Evolutionary conservation across 176 grass and related monocot genomes (phyloP), one percentile per base, ranked within the genome.

Genomic region (Avena eriantha): DNA sequence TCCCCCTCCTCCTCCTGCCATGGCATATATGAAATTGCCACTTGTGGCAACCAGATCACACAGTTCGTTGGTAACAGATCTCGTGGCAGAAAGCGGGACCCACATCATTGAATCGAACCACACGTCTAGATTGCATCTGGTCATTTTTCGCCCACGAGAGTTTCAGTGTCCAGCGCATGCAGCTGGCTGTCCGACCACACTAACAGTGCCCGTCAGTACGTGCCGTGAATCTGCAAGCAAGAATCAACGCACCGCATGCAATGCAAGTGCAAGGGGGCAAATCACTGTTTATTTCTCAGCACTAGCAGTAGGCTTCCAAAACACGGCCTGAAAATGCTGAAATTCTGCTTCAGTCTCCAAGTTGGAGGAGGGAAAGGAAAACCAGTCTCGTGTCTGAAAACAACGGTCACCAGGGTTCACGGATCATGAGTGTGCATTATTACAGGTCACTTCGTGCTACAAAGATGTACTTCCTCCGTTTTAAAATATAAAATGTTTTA

Each of bases 51-150:
- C 73, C 48, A 76, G 14, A 49, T 2, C 60, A 31, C 60, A 31
- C 53, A 39, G 54, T 45, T 36, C 8, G 21, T 23, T 4, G 51
- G 51, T 80, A n/a, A 73, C 64, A 67, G 17, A 63, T 16, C 19
- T 69, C 56, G 0, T 43, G 67, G 43, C 63, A 63, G 63, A 64
- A 73, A 80, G 17, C 6, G 31, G 87, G 56, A 19, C 82, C 67
- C 29, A 47, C 47, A 74, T 35, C 82, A 89, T 80, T 85, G n/a
- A 84, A 58, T 69, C 15, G 64, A 3, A 53, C 47, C 8, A 80
- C 8, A 80, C 4, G 17, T 63, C 45, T n/a, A 17, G 33, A 73
- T 72, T 84, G 64, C 78, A 82, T 70, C 83, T 77, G 76, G 69
- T 67, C 68, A 77, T 76, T 63, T 82, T 31, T 50, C 39, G 14